Conservation (phyloP, 2,329 filamentous ascomycete genomes). For the Sarocladium strictum region DNA sequence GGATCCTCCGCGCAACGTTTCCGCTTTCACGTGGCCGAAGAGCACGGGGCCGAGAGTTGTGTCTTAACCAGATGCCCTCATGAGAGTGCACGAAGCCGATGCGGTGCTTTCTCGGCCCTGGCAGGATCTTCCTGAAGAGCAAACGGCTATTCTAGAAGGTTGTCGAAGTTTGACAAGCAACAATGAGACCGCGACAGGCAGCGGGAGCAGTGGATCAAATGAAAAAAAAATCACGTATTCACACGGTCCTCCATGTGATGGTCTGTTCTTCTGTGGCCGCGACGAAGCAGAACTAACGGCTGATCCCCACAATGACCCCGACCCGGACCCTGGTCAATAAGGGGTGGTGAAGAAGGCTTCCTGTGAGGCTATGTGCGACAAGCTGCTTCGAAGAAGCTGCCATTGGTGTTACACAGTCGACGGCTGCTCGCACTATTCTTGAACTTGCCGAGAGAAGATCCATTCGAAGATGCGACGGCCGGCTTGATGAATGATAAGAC, state of each 20-base stretch:
- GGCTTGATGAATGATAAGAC: not conserved
- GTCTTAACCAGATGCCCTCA: not conserved
- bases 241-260: not conserved
- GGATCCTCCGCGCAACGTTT: not conserved
- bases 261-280: conserved; percentile 4
- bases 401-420: conserved; percentile 4
- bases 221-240: not conserved
- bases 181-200: not conserved
- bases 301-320: conserved; percentile 1
- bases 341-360: not conserved
- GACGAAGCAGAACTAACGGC: not conserved
- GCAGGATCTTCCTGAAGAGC: not conserved
- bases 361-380: not conserved
- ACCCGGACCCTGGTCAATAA: not conserved
- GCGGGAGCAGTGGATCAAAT: not conserved
- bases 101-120: conserved; percentile 4
- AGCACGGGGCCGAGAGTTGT: not conserved
- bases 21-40: not conserved
- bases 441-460: not conserved
- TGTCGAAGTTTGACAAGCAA: conserved; percentile 6
- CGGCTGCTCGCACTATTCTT: not conserved
- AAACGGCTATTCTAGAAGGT: conserved; percentile 6
- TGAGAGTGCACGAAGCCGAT: not conserved
- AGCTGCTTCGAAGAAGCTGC: not conserved
- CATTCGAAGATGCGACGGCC: not conserved